Evolutionary conservation across 495 filamentous ascomycete species (phyloP).

Genomic region (Cercophora sp.): DNA sequence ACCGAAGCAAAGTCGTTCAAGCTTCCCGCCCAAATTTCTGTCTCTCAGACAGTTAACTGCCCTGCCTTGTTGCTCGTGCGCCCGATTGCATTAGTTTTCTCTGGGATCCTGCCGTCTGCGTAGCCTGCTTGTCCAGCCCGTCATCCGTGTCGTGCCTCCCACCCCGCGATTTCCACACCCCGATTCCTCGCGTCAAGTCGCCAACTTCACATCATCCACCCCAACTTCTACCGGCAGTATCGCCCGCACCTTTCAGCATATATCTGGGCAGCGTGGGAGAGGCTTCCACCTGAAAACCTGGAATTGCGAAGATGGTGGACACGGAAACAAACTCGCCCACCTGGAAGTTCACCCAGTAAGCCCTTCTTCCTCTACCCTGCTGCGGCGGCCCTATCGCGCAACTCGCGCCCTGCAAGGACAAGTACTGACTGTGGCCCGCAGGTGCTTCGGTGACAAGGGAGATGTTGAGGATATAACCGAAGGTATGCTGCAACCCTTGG

Average conservation of each 20-base stretch:
- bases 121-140: not conserved
- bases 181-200: not conserved
- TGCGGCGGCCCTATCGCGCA: no score
- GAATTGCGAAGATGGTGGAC: conserved; percentile 80
- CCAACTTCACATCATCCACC: not conserved
- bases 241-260: conserved; percentile 7
- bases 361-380: not conserved
- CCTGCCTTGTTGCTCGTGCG: no score
- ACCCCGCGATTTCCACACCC: not conserved
- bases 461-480: conserved; percentile 99
- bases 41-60: no score
- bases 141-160: not conserved
- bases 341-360: conserved; percentile 99
- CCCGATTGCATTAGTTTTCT: no score
- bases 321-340: conserved; percentile 88
- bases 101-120: no score
- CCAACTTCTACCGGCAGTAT: no score
- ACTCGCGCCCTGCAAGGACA: not conserved
- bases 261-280: conserved; percentile 24
- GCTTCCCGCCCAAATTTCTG: no score
- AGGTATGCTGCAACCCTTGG: conserved; percentile 52
- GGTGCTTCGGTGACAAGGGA: conserved; percentile 99
- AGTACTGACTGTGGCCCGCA: conserved; percentile 33
- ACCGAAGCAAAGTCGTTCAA: no score
- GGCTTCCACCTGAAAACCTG: conserved; percentile 17